These are phyloP conservation scores for Metschnikowia aberdeeniae DNA, from an alignment of 805 yeast species.

Conservation along the genomic window DNA sequence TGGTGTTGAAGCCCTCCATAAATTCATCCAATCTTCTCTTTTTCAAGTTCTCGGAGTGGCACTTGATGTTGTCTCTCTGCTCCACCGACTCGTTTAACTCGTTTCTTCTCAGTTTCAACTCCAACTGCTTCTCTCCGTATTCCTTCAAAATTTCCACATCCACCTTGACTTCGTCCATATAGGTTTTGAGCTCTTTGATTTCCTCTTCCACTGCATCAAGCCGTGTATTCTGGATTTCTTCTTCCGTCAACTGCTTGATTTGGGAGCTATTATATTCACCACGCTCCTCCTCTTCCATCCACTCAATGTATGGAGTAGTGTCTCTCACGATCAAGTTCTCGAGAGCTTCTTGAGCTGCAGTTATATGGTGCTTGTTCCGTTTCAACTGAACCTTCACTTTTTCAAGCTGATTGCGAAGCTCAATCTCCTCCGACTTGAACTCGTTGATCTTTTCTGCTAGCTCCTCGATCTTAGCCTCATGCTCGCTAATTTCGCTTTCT, in stretches of 20 bases:
- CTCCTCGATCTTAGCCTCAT: conserved; percentile 28
- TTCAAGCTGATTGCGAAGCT: conserved; percentile 59
- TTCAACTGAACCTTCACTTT: conserved; percentile 42
- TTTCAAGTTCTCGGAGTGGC: conserved; percentile 62
- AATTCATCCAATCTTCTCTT: conserved; percentile 79
- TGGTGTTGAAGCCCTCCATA: conserved; percentile 85
- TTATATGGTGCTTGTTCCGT: conserved; percentile 37
- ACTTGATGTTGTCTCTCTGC: conserved; percentile 60
- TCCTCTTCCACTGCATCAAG: conserved; percentile 46
- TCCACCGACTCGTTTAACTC: conserved; percentile 68
- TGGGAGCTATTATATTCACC: conserved; percentile 30
- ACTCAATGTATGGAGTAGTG: conserved; percentile 44
- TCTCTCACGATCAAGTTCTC: conserved; percentile 50
- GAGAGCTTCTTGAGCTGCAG: conserved; percentile 38
- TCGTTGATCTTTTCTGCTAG: conserved; percentile 47
- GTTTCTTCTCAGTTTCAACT: conserved; percentile 56
- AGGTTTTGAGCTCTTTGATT: conserved; percentile 51
- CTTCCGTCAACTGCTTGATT: conserved; percentile 45
- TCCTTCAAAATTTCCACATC: conserved; percentile 76
- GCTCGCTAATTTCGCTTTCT: conserved; percentile 36
- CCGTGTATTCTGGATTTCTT: conserved; percentile 48
- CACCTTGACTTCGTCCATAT: conserved; percentile 52
- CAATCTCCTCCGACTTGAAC: conserved; percentile 62
- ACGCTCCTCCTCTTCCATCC: conserved; percentile 44
- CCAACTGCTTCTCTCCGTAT: conserved; percentile 63